Evolutionary conservation across 805 yeast genomes (phyloP).

Genomic region (Millerago galiae): DNA sequence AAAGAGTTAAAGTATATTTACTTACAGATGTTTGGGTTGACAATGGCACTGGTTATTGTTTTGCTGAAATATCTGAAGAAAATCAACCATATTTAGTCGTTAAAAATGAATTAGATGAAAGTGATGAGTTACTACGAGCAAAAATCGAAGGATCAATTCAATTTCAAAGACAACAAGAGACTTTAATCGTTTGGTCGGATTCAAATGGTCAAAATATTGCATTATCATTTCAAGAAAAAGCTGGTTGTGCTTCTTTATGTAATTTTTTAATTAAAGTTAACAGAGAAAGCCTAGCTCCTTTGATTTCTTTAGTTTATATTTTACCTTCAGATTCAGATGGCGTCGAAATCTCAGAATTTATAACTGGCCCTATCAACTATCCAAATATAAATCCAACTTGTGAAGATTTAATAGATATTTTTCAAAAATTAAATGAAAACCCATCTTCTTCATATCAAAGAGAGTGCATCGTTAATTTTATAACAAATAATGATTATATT

Average conservation of each 20-base stretch:
- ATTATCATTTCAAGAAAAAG: constrained; percentile 83
- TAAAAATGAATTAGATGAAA: constrained; percentile 57
- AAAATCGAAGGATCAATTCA: constrained; percentile 68
- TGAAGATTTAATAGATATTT: constrained; percentile 44
- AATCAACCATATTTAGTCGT: constrained; percentile 60
- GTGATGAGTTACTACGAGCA: constrained; percentile 55
- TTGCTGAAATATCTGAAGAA: constrained; percentile 47
- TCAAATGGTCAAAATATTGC: constrained; percentile 69
- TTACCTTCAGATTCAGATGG: constrained; percentile 38
- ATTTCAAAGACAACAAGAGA: constrained; percentile 91
- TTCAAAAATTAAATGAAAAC: constrained; percentile 48
- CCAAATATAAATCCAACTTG: constrained; percentile 51
- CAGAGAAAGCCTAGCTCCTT: constrained; percentile 45
- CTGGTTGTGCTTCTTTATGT: constrained; percentile 80
- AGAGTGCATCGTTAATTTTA: constrained; percentile 48
- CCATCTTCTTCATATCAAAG: constrained; percentile 57
- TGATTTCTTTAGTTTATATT: constrained; percentile 70
- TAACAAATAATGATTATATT: constrained; percentile 50
- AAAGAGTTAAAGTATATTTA: constrained; percentile 88
- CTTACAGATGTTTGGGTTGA: constrained; percentile 85
- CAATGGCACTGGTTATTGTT: constrained; percentile 86
- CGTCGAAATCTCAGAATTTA: constrained; percentile 60
- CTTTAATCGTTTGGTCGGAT: constrained; percentile 92
- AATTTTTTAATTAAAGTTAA: constrained; percentile 72
- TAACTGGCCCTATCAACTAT: constrained; percentile 71